phyloP scores from a whole-genome alignment of 768 basidiomycete species.

The Lyophyllum atratum region DNA sequence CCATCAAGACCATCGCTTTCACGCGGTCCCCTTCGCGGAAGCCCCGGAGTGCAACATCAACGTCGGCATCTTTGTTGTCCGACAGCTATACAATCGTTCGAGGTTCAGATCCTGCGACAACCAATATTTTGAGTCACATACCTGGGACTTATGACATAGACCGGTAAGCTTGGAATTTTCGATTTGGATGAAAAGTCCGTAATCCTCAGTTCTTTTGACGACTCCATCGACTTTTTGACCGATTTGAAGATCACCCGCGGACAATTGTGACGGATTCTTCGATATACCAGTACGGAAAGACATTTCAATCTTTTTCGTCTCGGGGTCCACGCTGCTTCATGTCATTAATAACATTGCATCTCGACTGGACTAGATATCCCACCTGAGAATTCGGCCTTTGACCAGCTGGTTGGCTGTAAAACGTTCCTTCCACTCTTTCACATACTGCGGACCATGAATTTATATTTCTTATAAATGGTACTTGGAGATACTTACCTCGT shows the following conservation, averaged over 20 bases:
- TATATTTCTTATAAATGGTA: background rate
- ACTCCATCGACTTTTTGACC: conserved; percentile 82
- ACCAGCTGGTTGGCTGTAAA: conserved; percentile 85
- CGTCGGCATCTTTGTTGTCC: conserved; percentile 83
- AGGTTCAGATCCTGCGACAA: background rate
- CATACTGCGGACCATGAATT: conserved; percentile 55
- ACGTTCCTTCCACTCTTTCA: conserved; percentile 92
- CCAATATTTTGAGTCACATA: conserved; percentile 28
- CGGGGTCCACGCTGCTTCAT: conserved; percentile 61
- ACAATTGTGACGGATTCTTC: conserved; percentile 40
- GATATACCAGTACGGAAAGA: conserved; percentile 74
- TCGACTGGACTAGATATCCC: conserved; percentile 14
- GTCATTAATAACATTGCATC: background rate
- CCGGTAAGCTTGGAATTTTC: conserved; percentile 84
- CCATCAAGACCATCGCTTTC: conserved; percentile 70
- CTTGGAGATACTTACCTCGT: conserved; percentile 55
- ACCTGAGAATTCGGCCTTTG: conserved; percentile 84
- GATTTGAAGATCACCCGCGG: conserved; percentile 60
- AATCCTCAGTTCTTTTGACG: conserved; percentile 82
- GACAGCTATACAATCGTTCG: conserved; percentile 59
- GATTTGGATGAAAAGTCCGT: conserved; percentile 92
- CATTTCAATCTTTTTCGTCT: conserved; percentile 86
- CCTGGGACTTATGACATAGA: conserved; percentile 94
- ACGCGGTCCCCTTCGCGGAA: conserved; percentile 90
- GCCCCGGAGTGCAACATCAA: conserved; percentile 70